Conservation (phyloP, 352 stramenopile genomes). For the Pythium phragmiticola region DNA sequence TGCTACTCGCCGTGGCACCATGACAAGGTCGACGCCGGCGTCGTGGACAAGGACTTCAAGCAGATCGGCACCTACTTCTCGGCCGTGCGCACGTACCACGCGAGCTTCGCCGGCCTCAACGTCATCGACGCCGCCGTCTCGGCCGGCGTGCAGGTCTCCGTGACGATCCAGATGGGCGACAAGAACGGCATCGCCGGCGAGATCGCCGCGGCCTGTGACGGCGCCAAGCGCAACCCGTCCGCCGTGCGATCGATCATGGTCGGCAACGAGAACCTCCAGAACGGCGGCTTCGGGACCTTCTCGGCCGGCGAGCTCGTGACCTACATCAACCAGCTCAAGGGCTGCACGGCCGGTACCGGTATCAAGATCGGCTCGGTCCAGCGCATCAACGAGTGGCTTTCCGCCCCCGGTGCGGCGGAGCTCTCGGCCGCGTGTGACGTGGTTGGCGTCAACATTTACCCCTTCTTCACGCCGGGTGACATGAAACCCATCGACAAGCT, state of each 20-base stretch:
- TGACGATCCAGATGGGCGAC: conserved; percentile 36
- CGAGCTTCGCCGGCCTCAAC: conserved; percentile 35
- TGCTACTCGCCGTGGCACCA: conserved; percentile 73
- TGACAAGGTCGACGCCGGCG: conserved; percentile 26
- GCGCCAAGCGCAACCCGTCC: conserved; percentile 27
- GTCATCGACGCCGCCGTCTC: conserved; percentile 31
- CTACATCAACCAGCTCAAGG: conserved; percentile 34
- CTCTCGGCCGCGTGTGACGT: conserved; percentile 31
- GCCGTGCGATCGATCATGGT: conserved; percentile 37
- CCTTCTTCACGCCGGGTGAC: conserved; percentile 57
- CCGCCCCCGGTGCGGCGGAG: conserved; percentile 30
- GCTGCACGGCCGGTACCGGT: conserved; percentile 22
- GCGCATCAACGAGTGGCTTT: conserved; percentile 65
- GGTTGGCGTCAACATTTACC: conserved; percentile 70
- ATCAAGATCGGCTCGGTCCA: conserved; percentile 50
- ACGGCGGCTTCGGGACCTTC: conserved; percentile 27
- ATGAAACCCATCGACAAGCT: conserved; percentile 46
- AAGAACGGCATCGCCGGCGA: conserved; percentile 29
- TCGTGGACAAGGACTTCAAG: conserved; percentile 28
- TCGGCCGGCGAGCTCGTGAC: conserved; percentile 29
- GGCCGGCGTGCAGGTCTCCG: conserved; percentile 30
- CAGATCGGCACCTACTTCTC: conserved; percentile 35
- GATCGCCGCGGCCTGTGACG: conserved; percentile 31
- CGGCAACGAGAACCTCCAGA: conserved; percentile 43
- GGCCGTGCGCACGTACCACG: conserved; percentile 39